These are phyloP conservation scores for Saccharomycopsis javanensis DNA, from an alignment of 805 yeast genomes.

Conservation along the genomic window DNA sequence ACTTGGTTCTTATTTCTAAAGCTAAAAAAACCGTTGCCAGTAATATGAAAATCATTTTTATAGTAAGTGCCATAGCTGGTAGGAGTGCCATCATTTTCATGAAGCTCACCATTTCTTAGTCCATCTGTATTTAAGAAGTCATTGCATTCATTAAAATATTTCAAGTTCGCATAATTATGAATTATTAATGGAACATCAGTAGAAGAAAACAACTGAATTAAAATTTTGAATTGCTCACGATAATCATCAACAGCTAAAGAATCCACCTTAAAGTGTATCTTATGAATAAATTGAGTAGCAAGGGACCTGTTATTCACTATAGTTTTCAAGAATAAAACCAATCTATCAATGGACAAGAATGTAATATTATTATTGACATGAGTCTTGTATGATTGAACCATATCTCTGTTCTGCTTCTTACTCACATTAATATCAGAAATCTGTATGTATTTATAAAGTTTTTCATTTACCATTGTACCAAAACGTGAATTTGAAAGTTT, in stretches of 20 bases:
- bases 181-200: not conserved
- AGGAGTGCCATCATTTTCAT: not conserved
- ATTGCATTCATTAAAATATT: not conserved
- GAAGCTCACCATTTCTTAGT: not conserved
- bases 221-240: slow-evolving; percentile 22
- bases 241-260: slow-evolving; percentile 13
- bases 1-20: not conserved
- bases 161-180: not conserved
- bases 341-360: slow-evolving; percentile 21
- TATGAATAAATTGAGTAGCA: not conserved
- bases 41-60: not conserved
- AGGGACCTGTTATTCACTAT: slow-evolving; percentile 21
- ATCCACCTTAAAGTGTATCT: not conserved
- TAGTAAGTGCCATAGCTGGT: not conserved
- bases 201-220: not conserved
- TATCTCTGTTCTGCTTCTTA: slow-evolving; percentile 14
- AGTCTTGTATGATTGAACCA: slow-evolving; percentile 11
- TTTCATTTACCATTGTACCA: slow-evolving; percentile 23
- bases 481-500: slow-evolving; percentile 23
- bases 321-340: slow-evolving; percentile 24
- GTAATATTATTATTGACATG: slow-evolving; percentile 22
- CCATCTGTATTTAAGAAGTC: not conserved
- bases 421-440: slow-evolving; percentile 17
- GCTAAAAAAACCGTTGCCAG: not conserved
- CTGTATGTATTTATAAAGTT: slow-evolving; percentile 23